Evolutionary conservation across 257 asterid species (phyloP), one percentile per base, ranked within the genome.

Genomic region (Solanum etuberosum): DNA sequence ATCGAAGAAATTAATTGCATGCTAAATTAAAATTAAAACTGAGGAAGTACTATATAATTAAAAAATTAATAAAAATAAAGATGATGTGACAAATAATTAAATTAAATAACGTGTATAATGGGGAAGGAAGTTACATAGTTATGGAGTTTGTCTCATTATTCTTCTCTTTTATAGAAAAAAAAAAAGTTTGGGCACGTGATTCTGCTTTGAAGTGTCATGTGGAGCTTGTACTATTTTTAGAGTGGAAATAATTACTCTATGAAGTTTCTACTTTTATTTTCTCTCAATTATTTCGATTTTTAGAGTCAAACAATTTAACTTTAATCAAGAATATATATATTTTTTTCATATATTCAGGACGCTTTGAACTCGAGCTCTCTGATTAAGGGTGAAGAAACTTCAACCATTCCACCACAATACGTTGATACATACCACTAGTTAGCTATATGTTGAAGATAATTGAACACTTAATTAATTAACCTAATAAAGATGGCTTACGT

Each of bases 221-320:
- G 91, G 86, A 65, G 61, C 87, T 84, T 83, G 89, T 37, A 89
- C 89, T 27, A 68, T 70, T 77, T 29, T 77, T 87, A 54, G 87
- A 68, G 83, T 13, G 37, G 29, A 76, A 80, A 48, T 84, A 84
- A 84, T 87, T 77, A 61, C 32, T 21, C 67, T 57, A 81, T 27
- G 80, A 68, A 83, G 34, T 87, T 83, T 74, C 88, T 83, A 11
- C 57, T 38, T 74, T 13, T 74, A 13, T 38, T 23, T 38, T 23
- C 3, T 35, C 5, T n/a, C 57, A 76, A 76, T 76, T 40, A 76
- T 40, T 40, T 76, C 15, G 2, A 40, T 29, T 7, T 40, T n/a
- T 5, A 61, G 7, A 61, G 3, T 61, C 6, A 61, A n/a, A 61
- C 2, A 61, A 4, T 23, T 61, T n/a, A 5, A 61, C 2, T 61